Percentiles rank a stretch among this genome's conserved stretches.
phyloP scores from a whole-genome alignment of 192 early-diverging fungal genomes.

The Geranomyces michiganensis region DNA sequence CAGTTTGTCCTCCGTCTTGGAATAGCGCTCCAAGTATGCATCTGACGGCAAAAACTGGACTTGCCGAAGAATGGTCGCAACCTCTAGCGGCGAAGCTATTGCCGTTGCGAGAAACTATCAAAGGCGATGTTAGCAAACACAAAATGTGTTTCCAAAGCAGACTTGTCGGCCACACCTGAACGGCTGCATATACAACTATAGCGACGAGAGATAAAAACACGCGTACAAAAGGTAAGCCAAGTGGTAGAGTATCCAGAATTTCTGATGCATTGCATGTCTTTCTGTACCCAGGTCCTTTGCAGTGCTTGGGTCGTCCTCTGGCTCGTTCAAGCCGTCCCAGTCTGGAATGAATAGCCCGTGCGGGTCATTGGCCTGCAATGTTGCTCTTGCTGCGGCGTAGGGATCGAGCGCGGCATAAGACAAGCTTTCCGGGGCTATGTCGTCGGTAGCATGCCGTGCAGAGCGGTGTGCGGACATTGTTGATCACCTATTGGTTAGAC shows the following conservation, averaged over 20 bases:
- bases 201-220: background rate
- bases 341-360: background rate
- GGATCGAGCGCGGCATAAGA: slow-evolving; percentile 9
- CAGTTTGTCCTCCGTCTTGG: background rate
- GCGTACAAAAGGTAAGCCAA: background rate
- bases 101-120: slow-evolving; percentile 27
- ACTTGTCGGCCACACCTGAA: slow-evolving; percentile 16
- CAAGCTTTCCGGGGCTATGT: no score
- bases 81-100: slow-evolving; percentile 39
- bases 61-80: slow-evolving; percentile 40
- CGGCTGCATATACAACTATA: slow-evolving; percentile 23
- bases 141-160: background rate
- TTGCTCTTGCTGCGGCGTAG: slow-evolving; percentile 24
- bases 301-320: background rate
- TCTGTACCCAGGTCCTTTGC: background rate
- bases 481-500: no score
- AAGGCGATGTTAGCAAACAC: background rate
- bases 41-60: slow-evolving; percentile 44
- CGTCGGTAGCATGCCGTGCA: no score
- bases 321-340: background rate
- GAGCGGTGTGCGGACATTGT: no score
- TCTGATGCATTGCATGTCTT: background rate
- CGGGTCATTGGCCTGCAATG: slow-evolving; percentile 13
- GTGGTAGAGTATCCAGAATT: background rate
- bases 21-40: slow-evolving; percentile 29